Percentiles rank a stretch among this genome's conserved stretches.
phyloP scores from a whole-genome alignment of 78 protist species.

The Parvularia atlantis region DNA sequence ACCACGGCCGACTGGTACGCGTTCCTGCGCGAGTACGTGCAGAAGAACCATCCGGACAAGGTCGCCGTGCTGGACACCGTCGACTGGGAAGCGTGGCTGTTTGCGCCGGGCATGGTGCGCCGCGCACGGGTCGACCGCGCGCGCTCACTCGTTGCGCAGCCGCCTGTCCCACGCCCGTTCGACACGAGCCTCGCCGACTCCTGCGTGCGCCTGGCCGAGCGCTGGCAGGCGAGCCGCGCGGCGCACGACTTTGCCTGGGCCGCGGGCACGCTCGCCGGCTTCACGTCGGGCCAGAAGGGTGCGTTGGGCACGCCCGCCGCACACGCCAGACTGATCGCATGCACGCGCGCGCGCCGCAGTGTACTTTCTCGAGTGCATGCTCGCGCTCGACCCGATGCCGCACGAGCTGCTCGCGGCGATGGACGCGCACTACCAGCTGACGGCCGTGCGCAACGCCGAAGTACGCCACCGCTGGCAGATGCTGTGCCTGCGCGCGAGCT shows the following conservation, averaged over 20 bases:
- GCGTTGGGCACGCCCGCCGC: too few species aligned
- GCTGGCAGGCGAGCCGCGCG: neutral
- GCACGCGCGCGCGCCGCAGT: too few species aligned
- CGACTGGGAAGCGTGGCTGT: slow-evolving; percentile 59
- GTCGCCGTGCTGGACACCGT: slow-evolving; percentile 16
- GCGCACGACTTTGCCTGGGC: neutral
- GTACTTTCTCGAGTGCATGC: neutral
- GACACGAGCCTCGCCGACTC: neutral
- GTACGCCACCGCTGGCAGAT: slow-evolving; percentile 36
- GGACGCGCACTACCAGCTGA: slow-evolving; percentile 23
- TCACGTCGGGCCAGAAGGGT: neutral
- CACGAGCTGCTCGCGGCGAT: neutral
- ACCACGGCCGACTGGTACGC: slow-evolving; percentile 43
- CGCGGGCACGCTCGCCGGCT: neutral
- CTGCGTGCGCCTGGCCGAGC: neutral
- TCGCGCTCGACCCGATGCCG: neutral
- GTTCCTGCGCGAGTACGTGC: slow-evolving; percentile 18
- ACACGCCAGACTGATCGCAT: too few species aligned
- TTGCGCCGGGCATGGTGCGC: slow-evolving; percentile 45
- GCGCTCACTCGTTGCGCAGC: too few species aligned
- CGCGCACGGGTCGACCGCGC: slow-evolving; percentile 1
- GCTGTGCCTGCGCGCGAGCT: slow-evolving; percentile 9
- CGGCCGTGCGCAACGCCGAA: slow-evolving; percentile 29
- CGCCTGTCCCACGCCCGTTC: neutral
- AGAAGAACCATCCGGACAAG: slow-evolving; percentile 1